Evolutionary conservation across 1,284 basidiomycete species (phyloP).

Genomic region (Pseudozyma sp.): DNA sequence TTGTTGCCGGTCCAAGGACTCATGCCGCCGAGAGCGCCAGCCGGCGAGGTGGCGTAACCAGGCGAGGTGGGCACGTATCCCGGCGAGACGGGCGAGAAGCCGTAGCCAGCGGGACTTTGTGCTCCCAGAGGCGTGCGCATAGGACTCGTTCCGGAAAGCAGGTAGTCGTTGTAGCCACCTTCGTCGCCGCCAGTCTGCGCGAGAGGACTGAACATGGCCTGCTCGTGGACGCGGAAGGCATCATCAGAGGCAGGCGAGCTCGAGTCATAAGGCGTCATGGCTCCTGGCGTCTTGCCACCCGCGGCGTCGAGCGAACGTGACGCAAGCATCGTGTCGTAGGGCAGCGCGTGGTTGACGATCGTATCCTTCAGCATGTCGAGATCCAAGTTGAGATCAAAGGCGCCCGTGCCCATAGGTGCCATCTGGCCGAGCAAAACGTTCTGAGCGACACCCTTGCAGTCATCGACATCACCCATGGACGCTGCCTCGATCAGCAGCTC

Average conservation of each 20-base stretch:
- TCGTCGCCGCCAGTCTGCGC: constrained; percentile 86
- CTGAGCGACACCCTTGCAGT: constrained; percentile 97
- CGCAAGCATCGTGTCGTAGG: constrained; percentile 73
- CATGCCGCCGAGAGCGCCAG: constrained; percentile 76
- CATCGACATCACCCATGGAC: constrained; percentile 95
- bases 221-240: constrained; percentile 77
- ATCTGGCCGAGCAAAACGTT: constrained; percentile 99
- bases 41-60: constrained; percentile 64
- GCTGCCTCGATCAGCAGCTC: constrained; percentile 99
- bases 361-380: constrained; percentile 99
- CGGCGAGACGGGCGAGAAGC: constrained; percentile 64
- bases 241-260: constrained; percentile 77
- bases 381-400: constrained; percentile 95
- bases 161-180: constrained; percentile 76
- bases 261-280: constrained; percentile 73
- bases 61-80: constrained; percentile 63
- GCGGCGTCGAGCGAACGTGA: constrained; percentile 53
- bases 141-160: constrained; percentile 84
- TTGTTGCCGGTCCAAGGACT: constrained; percentile 61
- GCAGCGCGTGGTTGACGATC: constrained; percentile 93
- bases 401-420: constrained; percentile 78
- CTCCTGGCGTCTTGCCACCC: constrained; percentile 65
- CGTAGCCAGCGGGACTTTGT: constrained; percentile 64
- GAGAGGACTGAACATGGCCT: constrained; percentile 92
- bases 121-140: constrained; percentile 67